Evolutionary conservation across 2,329 filamentous ascomycete species (phyloP), one percentile per base, ranked within the genome.

Genomic region (Neodidymelliopsis sp.): DNA sequence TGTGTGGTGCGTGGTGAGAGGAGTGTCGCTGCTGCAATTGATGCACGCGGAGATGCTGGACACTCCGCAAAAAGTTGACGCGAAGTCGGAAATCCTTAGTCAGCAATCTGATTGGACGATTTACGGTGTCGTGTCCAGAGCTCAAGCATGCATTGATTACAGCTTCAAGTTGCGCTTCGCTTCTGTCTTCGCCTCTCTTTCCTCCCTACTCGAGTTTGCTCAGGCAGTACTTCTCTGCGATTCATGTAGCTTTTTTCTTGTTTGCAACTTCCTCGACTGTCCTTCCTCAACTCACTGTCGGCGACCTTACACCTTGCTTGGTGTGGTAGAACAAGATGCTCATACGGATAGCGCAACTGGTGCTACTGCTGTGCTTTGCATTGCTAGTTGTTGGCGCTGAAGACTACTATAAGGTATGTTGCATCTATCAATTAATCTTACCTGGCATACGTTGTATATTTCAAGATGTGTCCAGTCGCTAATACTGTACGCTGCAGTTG

Each of bases 361-460:
- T 68, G 27, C 61, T 79, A 42, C 60, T 77, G 18, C 59, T 79
- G 44, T 73, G 69, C 53, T 57, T 81, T 38, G 62, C 77, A 25
- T 68, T 77, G 15, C 62, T 80, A 13, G 75, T 72, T 19, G 62
- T 78, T 41, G 75, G 73, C 24, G 78, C 78, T 28, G 77, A 92
- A 67, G 90, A 94, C 71, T 93, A 86, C 69, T 94, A 94, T 75
- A 90, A 91, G 74, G 88, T 88, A 72, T 42, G 69, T 41, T 11
- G 15, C 28, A 2, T 10, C 10, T 34, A 9, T n/a, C n/a, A 2
- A 6, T 4, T 16, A n/a, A 12, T 18, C 6, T 2, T 11, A 28
- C 39, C 29, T 33, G 24, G 43, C 58, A 24, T 23, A 6, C 8
- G 10, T 31, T 31, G 15, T 40, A 29, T 37, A 15, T 23, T 28